phyloP scores from a whole-genome alignment of 257 asterid species.

The Nyctanthes arbortristis region DNA sequence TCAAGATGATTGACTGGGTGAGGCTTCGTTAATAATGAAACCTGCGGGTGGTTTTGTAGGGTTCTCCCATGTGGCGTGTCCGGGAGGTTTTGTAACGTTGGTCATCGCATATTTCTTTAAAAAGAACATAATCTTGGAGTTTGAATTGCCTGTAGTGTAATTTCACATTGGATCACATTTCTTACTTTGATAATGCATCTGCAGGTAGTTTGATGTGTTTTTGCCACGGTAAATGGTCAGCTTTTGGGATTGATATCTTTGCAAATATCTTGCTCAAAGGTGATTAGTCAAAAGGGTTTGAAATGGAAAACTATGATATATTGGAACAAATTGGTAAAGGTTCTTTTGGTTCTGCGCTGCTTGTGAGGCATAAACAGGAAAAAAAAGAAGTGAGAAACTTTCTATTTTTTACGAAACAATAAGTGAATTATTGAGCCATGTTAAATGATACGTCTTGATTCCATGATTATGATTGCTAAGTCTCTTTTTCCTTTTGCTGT shows the following conservation, averaged over 20 bases:
- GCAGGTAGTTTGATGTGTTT: not conserved
- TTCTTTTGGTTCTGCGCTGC: constrained; percentile 94
- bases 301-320: constrained; percentile 84
- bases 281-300: constrained; percentile 17
- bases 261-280: constrained; percentile 8
- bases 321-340: constrained; percentile 98
- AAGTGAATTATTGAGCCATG: not conserved
- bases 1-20: constrained; percentile 9
- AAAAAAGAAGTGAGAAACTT: constrained; percentile 73
- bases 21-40: no score
- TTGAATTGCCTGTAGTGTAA: constrained; percentile 11
- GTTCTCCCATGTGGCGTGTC: no score
- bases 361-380: constrained; percentile 92
- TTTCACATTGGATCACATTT: constrained; percentile 15
- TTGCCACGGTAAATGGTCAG: constrained; percentile 19
- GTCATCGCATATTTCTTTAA: constrained; percentile 4
- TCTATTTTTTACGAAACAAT: not conserved
- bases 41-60: no score
- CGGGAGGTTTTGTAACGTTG: not conserved
- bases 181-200: constrained; percentile 15
- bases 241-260: constrained; percentile 12
- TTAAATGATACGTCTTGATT: not conserved
- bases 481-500: constrained; percentile 19
- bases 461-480: constrained; percentile 12
- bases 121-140: not conserved